These are phyloP conservation scores for Carex littledalei DNA, from an alignment of 176 grass and related monocot species.

Conservation along the genomic window DNA sequence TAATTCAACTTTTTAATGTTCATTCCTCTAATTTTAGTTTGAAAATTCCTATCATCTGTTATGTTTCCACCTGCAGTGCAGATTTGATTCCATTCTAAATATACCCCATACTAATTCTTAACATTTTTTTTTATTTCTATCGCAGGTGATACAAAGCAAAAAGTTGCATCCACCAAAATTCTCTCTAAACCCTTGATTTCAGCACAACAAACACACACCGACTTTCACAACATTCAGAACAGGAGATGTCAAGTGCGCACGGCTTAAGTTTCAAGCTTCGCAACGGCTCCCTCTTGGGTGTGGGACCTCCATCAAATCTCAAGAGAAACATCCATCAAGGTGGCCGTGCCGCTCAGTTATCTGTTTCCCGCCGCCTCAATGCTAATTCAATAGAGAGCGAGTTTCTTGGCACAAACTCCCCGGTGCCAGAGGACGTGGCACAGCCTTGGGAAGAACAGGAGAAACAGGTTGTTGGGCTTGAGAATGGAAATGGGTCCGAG, in stretches of 20 bases:
- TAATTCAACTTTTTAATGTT: not conserved
- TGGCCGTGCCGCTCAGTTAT: slow-evolving; percentile 25
- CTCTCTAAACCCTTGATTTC: slow-evolving; percentile 13
- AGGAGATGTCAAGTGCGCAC: slow-evolving; percentile 64
- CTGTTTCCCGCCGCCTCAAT: slow-evolving; percentile 33
- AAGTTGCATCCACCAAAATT: not conserved
- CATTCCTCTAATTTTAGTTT: not conserved
- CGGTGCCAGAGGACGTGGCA: slow-evolving; percentile 50
- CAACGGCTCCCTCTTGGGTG: slow-evolving; percentile 14
- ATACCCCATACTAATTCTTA: not conserved
- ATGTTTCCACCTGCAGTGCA: not conserved
- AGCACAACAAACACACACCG: not conserved
- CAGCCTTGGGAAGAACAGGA: slow-evolving; percentile 28
- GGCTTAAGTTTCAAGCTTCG: slow-evolving; percentile 50
- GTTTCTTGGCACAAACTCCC: slow-evolving; percentile 37
- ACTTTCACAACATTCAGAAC: slow-evolving; percentile 8
- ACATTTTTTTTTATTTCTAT: not conserved
- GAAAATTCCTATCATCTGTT: not conserved
- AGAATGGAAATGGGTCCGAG: not conserved
- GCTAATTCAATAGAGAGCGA: slow-evolving; percentile 47
- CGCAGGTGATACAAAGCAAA: not conserved
- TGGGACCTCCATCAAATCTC: slow-evolving; percentile 15
- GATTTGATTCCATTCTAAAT: not conserved
- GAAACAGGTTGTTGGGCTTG: slow-evolving; percentile 28
- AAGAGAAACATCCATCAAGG: slow-evolving; percentile 25